Evolutionary conservation across 1,284 basidiomycete species (phyloP), one percentile per base, ranked within the genome.

Genomic region (Ustilago bromivora): DNA sequence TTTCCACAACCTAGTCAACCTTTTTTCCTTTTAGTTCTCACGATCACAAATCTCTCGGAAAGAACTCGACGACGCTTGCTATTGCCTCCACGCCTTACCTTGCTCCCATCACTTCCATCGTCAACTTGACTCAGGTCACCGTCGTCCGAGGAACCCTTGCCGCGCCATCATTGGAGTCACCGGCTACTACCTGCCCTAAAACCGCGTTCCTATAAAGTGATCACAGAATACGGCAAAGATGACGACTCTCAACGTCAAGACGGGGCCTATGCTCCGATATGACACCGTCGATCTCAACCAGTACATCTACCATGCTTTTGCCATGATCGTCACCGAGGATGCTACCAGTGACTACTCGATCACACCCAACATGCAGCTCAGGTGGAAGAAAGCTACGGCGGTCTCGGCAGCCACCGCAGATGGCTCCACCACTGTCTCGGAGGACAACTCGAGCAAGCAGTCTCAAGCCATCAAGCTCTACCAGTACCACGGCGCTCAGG

Each of bases 231-330:
- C 9, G 38, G 8, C 64, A 38, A 62, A 12, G 10, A 83, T 83
- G 82, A 73, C 81, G 31, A 78, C 78, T 2, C 78, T 81, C 70
- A 82, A 82, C 47, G 72, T 80, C 52, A 74, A 76, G 49, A 78
- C 75, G 46, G 95, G 95, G 1, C 96, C 96, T 12, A 89, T 98
- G 47, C 88, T 99, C 74, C 91, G 92, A 71, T 98, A 96, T 86
- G 96, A 98, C 86, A 97, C 94, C 0, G 91, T 94, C 32, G 91
- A 93, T 71, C 88, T 90, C 64, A 87, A 90, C 49, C 91, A 72
- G 41, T 74, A 69, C 55, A 57, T 74, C 35, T 98, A 94, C 93
- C 90, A 92, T 78, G 96, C 95, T 23, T 87, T 83, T 53, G 83
- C 79, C 35, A 76, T 86, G 71, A 74, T 88, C 70, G 87, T 88